Base-by-base conservation (phyloP, 139 green algal species). In the Tetradesmus lagerheimii region DNA sequence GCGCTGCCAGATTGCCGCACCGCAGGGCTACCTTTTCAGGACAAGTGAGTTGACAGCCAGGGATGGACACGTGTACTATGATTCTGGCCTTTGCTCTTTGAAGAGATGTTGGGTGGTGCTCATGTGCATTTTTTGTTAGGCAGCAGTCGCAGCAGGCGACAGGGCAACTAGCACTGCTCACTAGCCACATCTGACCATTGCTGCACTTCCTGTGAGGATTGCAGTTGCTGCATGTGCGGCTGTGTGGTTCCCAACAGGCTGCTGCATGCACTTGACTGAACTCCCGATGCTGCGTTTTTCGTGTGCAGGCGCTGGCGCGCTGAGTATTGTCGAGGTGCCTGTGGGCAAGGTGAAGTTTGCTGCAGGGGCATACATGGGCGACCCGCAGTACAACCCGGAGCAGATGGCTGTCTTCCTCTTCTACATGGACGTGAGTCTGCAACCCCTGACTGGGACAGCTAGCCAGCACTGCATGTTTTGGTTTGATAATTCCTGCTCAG, bases 361-460 rank as follows among this genome's bases (percentile, higher is more conserved):
- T 38, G 57, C 57, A 27, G 82, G 82, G 11, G 82, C 82, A 4
- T 87, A 87, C 57, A 53, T 87, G 34, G 82, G 82, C 5, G 37
- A 50, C 57, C 53, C 77, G 35, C 38, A 87, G 35, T 20, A 29
- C n/a, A 85, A 85, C 47, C 82, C 82, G n/a, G 31, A 87, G 20
- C 53, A 87, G 82, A 87, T 87, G 82, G 82, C 82, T 29, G 82
- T 87, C 4, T 79, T 87, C 45, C 35, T 87, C 27, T 87, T 39
- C 57, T 87, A 87, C 57, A n/a, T 87, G 20, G 35, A 87, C 27
- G 82, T 87, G 35, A 87, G 82, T 53, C n/a, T n/a, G n/a, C n/a
- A n/a, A n/a, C n/a, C n/a, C n/a, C n/a, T n/a, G n/a, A n/a, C n/a
- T n/a, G n/a, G n/a, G n/a, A n/a, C n/a, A n/a, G n/a, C n/a, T n/a